Percentiles rank a stretch among this genome's conserved stretches.
Evolutionary conservation across 192 early-diverging fungal genomes (phyloP).

Genomic region (Jimgerdemannia flammicorona): DNA sequence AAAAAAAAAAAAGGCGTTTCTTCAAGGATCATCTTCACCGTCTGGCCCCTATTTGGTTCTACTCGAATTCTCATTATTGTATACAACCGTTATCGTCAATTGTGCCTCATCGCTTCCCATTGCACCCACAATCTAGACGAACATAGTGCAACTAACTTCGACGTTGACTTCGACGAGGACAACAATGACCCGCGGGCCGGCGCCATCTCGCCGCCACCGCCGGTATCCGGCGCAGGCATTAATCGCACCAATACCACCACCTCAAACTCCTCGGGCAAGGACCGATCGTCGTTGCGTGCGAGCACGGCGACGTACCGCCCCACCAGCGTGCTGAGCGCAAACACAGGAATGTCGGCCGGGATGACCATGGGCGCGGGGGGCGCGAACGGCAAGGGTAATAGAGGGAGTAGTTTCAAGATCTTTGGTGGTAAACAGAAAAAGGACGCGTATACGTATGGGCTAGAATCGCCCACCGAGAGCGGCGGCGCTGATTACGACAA

Average conservation of each 20-base stretch:
- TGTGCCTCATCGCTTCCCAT: too few relatives aligned
- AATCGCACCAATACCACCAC: neutral
- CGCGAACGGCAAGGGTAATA: neutral
- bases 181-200: conserved; percentile 1
- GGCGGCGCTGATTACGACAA: neutral
- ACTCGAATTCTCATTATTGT: neutral
- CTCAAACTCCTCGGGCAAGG: conserved; percentile 14
- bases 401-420: neutral
- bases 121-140: neutral
- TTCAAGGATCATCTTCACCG: too few relatives aligned
- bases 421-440: neutral
- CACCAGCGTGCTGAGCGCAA: conserved; percentile 21
- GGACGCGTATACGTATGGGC: neutral
- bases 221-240: neutral
- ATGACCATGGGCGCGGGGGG: neutral
- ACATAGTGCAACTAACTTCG: neutral
- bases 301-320: conserved; percentile 14
- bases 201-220: neutral
- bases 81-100: neutral
- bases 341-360: neutral
- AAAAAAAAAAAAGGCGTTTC: neutral
- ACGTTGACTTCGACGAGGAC: conserved; percentile 13
- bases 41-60: neutral
- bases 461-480: neutral
- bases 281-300: neutral